phyloP scores from a whole-genome alignment of 345 rosid genomes.

The Pistacia atlantica region DNA sequence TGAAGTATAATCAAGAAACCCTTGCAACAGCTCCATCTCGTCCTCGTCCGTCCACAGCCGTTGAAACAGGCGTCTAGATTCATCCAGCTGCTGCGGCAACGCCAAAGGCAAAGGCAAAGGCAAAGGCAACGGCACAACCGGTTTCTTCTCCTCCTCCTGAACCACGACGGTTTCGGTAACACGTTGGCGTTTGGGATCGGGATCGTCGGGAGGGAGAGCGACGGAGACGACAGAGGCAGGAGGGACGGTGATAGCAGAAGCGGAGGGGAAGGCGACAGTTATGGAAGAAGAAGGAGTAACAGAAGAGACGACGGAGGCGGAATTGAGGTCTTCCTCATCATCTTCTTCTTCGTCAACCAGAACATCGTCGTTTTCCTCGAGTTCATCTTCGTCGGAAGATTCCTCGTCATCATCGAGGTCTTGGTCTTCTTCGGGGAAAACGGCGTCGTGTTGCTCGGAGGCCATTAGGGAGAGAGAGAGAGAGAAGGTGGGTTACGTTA shows the following conservation, averaged over 20 bases:
- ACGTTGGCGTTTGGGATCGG: slow-evolving; percentile 55
- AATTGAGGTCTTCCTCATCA: slow-evolving; percentile 52
- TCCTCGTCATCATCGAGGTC: slow-evolving; percentile 51
- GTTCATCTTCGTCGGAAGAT: slow-evolving; percentile 51
- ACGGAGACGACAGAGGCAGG: slow-evolving; percentile 43
- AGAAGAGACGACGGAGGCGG: slow-evolving; percentile 40
- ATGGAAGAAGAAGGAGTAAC: slow-evolving; percentile 25
- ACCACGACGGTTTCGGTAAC: slow-evolving; percentile 19
- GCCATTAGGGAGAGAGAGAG: slow-evolving; percentile 43
- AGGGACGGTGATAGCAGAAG: slow-evolving; percentile 39
- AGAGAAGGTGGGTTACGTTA: slow-evolving; percentile 4
- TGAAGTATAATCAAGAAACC: slow-evolving; percentile 77
- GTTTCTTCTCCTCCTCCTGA: slow-evolving; percentile 30
- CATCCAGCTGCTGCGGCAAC: slow-evolving; percentile 55
- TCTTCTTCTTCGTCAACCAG: slow-evolving; percentile 35
- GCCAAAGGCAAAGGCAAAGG: slow-evolving; percentile 1
- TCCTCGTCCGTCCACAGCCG: slow-evolving; percentile 98
- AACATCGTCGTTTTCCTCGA: slow-evolving; percentile 54
- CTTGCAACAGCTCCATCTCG: slow-evolving; percentile 97
- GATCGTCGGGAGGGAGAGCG: slow-evolving; percentile 37
- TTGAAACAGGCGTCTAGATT: slow-evolving; percentile 80
- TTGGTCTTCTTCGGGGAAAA: slow-evolving; percentile 49
- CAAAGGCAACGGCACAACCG: too few relatives aligned
- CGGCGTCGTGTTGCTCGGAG: slow-evolving; percentile 60
- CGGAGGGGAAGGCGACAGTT: slow-evolving; percentile 33